phyloP scores from a whole-genome alignment of 2,329 filamentous ascomycete species.

The Penicillium sp. region DNA sequence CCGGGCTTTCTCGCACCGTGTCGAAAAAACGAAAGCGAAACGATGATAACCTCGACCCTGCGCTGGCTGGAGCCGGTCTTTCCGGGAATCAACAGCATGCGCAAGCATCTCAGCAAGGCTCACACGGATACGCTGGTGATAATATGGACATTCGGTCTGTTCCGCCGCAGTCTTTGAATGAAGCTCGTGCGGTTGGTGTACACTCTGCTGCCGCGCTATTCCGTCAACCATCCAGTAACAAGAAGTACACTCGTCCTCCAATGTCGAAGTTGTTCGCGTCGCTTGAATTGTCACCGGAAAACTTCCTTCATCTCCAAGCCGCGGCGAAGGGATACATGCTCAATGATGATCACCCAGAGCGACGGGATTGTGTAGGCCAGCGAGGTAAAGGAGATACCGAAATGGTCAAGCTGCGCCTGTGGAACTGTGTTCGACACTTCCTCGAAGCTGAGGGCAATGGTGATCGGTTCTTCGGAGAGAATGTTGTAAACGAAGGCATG shows the following conservation, averaged over 20 bases:
- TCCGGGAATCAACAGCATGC: constrained; percentile 26
- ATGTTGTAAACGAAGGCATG: constrained; percentile 45
- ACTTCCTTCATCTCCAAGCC: constrained; percentile 56
- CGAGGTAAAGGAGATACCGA: constrained; percentile 57
- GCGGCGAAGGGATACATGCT: constrained; percentile 61
- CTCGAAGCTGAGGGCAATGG: constrained; percentile 53
- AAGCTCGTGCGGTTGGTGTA: constrained; percentile 52
- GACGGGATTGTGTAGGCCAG: constrained; percentile 59
- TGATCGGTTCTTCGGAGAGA: constrained; percentile 53
- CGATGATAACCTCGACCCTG: constrained; percentile 40
- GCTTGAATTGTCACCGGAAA: constrained; percentile 57
- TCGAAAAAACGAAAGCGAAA: constrained; percentile 45
- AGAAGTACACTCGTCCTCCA: constrained; percentile 59
- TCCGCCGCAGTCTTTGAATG: constrained; percentile 40
- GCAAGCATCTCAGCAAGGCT: constrained; percentile 24
- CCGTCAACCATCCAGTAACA: constrained; percentile 50
- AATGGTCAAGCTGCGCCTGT: constrained; percentile 57
- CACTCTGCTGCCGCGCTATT: constrained; percentile 58
- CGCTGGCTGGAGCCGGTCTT: constrained; percentile 30
- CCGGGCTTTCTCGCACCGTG: constrained; percentile 33
- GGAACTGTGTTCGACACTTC: constrained; percentile 58
- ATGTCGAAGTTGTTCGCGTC: constrained; percentile 60
- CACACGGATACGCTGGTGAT: constrained; percentile 31
- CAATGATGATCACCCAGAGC: constrained; percentile 54
- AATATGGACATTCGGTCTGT: constrained; percentile 38